Percentiles rank a stretch among this genome's conserved stretches.
Conservation (phyloP, 257 asterid genomes). For the Linaria vulgaris region DNA sequence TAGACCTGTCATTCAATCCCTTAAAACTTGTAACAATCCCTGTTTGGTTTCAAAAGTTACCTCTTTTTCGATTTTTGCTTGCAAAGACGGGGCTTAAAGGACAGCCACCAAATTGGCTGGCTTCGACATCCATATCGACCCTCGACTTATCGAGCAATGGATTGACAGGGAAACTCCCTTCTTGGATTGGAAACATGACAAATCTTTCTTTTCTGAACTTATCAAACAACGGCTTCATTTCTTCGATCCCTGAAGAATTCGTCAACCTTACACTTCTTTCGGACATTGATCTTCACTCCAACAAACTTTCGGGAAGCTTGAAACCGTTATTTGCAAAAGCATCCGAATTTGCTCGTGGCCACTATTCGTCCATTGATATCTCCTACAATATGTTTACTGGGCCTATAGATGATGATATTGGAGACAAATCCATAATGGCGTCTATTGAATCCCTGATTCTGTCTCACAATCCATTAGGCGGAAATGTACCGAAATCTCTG, state of each 20-base stretch:
- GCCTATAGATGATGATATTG: conserved; percentile 35
- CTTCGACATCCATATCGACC: conserved; percentile 43
- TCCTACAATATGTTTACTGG: conserved; percentile 53
- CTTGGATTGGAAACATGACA: conserved; percentile 69
- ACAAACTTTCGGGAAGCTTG: conserved; percentile 45
- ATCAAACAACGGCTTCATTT: conserved; percentile 51
- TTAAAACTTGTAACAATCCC: conserved; percentile 43
- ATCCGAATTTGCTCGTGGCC: conserved; percentile 40
- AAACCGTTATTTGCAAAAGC: conserved; percentile 35
- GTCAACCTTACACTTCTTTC: conserved; percentile 39
- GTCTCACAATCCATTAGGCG: conserved; percentile 52
- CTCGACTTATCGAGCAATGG: conserved; percentile 63
- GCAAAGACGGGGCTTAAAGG: conserved; percentile 60
- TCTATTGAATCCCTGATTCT: conserved; percentile 40
- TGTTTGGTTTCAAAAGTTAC: conserved; percentile 38
- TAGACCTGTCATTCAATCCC: conserved; percentile 67
- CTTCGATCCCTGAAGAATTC: conserved; percentile 50
- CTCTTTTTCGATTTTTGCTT: conserved; percentile 36
- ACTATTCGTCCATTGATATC: conserved; percentile 48
- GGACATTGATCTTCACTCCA: conserved; percentile 69
- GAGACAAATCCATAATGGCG: conserved; percentile 35
- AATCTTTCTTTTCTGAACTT: conserved; percentile 45
- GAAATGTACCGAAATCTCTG: conserved; percentile 48
- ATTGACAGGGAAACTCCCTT: conserved; percentile 51
- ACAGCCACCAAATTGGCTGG: conserved; percentile 51